Conservation (phyloP, 441 rosid genomes). For the Mallotus japonicus region DNA sequence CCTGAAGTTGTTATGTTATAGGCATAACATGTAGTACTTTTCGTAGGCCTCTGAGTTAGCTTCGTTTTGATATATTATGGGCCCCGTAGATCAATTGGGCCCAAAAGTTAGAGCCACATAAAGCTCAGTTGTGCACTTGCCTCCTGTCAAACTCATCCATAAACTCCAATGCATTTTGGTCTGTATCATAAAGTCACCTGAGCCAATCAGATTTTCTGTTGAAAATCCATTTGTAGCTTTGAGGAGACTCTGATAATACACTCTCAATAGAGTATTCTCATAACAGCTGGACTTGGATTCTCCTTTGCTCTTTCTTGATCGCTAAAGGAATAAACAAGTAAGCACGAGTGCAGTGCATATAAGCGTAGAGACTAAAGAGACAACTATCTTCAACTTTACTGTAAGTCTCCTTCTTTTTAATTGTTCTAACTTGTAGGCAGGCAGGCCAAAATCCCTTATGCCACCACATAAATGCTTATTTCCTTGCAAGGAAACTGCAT, state of each 20-base stretch:
- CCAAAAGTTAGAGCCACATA: too few species aligned
- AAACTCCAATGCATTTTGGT: background rate
- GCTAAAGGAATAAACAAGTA: background rate
- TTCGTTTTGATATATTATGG: too few species aligned
- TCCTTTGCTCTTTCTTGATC: background rate
- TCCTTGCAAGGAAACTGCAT: background rate
- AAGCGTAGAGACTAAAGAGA: background rate
- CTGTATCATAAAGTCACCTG: background rate
- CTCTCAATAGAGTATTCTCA: background rate
- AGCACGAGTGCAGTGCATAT: background rate
- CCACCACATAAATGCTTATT: conserved; percentile 4
- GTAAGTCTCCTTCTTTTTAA: background rate
- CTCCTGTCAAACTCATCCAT: too few species aligned
- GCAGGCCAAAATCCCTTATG: background rate
- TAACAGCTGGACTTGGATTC: background rate
- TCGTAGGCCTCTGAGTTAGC: too few species aligned
- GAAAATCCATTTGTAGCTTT: conserved; percentile 7
- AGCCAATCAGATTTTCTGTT: background rate
- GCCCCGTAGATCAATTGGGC: too few species aligned
- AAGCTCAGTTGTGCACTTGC: too few species aligned
- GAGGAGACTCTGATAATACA: background rate
- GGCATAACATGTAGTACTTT: too few species aligned
- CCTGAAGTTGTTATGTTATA: too few species aligned
- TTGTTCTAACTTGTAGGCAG: background rate
- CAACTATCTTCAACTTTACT: background rate